A percentile compares a stretch with the other conserved stretches of the same genome.
phyloP scores from a whole-genome alignment of 148 eudicot species.

The Fagopyrum esculentum region DNA sequence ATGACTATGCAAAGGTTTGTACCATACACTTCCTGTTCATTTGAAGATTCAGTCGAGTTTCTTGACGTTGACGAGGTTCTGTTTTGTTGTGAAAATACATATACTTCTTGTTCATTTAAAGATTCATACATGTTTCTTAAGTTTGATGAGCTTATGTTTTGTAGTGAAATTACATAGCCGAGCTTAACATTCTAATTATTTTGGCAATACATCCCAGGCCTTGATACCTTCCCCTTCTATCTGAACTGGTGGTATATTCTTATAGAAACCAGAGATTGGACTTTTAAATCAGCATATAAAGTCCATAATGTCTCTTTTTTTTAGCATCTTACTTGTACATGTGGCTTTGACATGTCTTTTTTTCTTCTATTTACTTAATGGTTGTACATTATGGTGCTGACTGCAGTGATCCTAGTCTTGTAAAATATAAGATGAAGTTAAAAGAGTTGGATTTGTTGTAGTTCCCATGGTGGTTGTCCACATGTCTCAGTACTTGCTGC shows the following conservation, averaged over 20 bases:
- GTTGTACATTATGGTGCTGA: neutral
- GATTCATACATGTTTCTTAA: neutral
- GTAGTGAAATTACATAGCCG: neutral
- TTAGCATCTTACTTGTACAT: neutral
- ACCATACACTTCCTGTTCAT: neutral
- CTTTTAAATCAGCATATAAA: neutral
- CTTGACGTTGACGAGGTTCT: neutral
- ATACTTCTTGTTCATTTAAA: too few relatives aligned
- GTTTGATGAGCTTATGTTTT: neutral
- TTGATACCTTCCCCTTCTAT: neutral
- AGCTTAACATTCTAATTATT: neutral
- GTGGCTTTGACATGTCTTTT: neutral
- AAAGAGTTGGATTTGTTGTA: too few relatives aligned
- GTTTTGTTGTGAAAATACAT: too few relatives aligned
- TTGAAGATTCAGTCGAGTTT: neutral
- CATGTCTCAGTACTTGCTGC: too few relatives aligned
- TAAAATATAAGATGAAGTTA: neutral
- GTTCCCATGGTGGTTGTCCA: too few relatives aligned
- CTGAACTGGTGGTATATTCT: neutral
- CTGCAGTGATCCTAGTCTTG: neutral
- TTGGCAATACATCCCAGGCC: neutral
- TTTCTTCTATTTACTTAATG: neutral
- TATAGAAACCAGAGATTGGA: neutral
- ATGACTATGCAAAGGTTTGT: conserved; percentile 97
- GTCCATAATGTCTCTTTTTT: neutral